Evolutionary conservation across 306 rosid species (phyloP), one percentile per base, ranked within the genome.

Genomic region (Vigna angularis): DNA sequence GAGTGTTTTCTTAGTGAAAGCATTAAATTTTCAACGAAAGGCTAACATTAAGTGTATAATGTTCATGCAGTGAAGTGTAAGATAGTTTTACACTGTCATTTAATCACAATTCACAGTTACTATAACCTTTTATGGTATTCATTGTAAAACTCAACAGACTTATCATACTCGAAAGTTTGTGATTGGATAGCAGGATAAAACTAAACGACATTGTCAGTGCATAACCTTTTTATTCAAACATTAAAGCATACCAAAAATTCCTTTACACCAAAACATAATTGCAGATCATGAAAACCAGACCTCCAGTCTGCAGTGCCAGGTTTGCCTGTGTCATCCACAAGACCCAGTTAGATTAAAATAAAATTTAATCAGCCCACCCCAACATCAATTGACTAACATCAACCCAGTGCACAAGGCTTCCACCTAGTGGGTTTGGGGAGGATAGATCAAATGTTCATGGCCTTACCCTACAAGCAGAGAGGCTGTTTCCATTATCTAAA

Each of bases 201-300:
- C 44, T 38, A 38, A 1, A 6, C 2, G 2, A 7, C 10, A 38
- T 38, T 38, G 44, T 38, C 44, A 38, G 38, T 34, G 38, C 38
- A 34, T 34, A 34, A 38, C 9, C 44, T 7, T 7, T 38, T 38
- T 38, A 38, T 38, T 38, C 44, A 7, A 24, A 45, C 42, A 17
- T 74, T 20, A 49, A 66, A 67, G 69, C 92, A 61, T 82, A 93
- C 97, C 93, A 93, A 85, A 86, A 93, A 93, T 51, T 90, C 96
- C 83, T 89, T 86, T 73, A 90, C 96, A 85, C 96, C 97, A 75
- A 93, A 93, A 81, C 93, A 89, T 52, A 93, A 74, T 85, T 90
- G 93, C 86, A 89, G 57, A 64, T 93, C 90, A 62, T 92, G 93
- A 79, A 83, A 76, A 72, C 50, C 70, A 34, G 81, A 81, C 84